Base-by-base conservation (phyloP, 352 stramenopile species). In the Pythium sp. region DNA sequence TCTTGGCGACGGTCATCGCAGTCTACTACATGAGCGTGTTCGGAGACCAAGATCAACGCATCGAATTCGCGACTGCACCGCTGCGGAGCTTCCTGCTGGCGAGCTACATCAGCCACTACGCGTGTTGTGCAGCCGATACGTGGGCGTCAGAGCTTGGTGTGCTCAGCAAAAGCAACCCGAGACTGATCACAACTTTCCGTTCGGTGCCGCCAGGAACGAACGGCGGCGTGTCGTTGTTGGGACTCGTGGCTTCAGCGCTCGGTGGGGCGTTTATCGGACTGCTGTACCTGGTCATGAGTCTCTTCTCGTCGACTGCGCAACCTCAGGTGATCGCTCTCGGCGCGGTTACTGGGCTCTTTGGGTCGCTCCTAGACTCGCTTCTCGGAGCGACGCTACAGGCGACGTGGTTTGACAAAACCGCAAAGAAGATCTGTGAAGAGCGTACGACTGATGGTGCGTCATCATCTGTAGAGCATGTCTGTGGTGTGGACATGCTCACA, bases 61-160 rank as follows among this genome's bases (percentile, higher is more conserved):
- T 93, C 22, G 72, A 90, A 22, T 89, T 89, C 22, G 28, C 64
- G 2, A 18, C 3, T 8, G 51, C 74, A 18, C 79, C 80, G 4
- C 14, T 68, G 14, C 69, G 66, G 32, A 91, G 80, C 28, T 80
- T 84, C 28, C 62, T 94, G 28, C 61, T 94, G 34, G 72, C 84
- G 65, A 90, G 79, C 38, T 95, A 96, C 70, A 83, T 98, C 14
- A 91, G 91, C 12, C 95, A 98, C 73, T 98, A 98, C 73, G 93
- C 95, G 4, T 98, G 90, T 51, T 98, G 89, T 58, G 80, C 94
- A 8, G 95, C 87, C 0, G 95, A 99, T 75, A 98, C 96, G 18
- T 97, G 96, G 84, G 93, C 95, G n/a, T 98, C 91, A 1, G 96
- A 99, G 73, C 77, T 99, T 7, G 96, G 95, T 8, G 96, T 98